These are phyloP conservation scores for Claviceps sp. DNA, from an alignment of 2,329 filamentous ascomycete genomes.

Conservation along the genomic window DNA sequence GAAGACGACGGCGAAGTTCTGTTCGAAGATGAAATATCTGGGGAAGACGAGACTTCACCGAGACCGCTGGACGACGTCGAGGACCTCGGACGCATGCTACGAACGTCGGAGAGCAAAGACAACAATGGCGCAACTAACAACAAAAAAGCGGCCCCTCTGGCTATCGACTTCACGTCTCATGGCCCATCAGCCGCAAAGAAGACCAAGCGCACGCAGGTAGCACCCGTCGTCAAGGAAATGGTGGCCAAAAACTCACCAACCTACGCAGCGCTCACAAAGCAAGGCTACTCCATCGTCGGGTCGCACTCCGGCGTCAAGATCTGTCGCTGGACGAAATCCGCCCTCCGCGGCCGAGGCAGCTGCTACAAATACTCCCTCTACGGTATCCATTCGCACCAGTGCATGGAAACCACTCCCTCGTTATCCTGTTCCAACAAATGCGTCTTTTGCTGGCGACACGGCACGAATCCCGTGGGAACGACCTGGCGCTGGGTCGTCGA, in stretches of 20 bases:
- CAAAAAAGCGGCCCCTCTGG: constrained; percentile 36
- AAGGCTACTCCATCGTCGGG: constrained; percentile 90
- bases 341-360: constrained; percentile 79
- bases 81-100: constrained; percentile 59
- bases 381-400: constrained; percentile 89
- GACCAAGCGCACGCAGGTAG: constrained; percentile 28
- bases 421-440: constrained; percentile 97
- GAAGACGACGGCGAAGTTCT: constrained; percentile 41
- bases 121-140: constrained; percentile 17
- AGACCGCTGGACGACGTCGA: constrained; percentile 63
- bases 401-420: constrained; percentile 95
- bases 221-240: constrained; percentile 66
- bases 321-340: constrained; percentile 96
- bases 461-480: constrained; percentile 91
- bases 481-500: constrained; percentile 96
- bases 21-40: constrained; percentile 26
- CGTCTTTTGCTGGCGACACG: constrained; percentile 97
- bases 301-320: constrained; percentile 96
- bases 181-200: constrained; percentile 31
- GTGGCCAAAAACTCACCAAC: constrained; percentile 85
- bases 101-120: constrained; percentile 27
- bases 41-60: constrained; percentile 20
- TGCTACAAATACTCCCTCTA: constrained; percentile 99
- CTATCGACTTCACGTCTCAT: constrained; percentile 78
- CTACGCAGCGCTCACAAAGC: constrained; percentile 79